Percentiles rank a stretch among this genome's conserved stretches.
Conservation (phyloP, 305 asterid species). For the Ajuga reptans region DNA sequence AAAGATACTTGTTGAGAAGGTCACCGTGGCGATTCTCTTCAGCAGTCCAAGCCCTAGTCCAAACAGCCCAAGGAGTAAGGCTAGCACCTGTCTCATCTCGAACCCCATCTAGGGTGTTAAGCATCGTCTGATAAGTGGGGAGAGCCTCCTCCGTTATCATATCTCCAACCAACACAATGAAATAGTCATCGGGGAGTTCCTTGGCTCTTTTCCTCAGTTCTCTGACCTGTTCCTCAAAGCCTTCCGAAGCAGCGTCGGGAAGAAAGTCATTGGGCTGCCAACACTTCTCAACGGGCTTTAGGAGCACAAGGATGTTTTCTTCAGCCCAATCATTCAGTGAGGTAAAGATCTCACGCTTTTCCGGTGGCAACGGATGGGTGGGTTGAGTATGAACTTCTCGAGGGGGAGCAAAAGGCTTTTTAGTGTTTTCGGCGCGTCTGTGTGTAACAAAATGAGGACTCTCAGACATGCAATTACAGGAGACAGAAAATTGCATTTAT, state of each 20-base stretch:
- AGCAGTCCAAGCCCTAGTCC: conserved; percentile 85
- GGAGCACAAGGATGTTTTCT: conserved; percentile 47
- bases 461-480: conserved; percentile 1
- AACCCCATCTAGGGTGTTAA: conserved; percentile 66
- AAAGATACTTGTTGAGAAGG: conserved; percentile 68
- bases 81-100: conserved; percentile 76
- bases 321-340: conserved; percentile 63
- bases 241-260: conserved; percentile 70
- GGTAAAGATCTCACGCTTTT: conserved; percentile 58
- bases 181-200: conserved; percentile 65
- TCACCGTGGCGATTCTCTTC: conserved; percentile 84
- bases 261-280: conserved; percentile 78
- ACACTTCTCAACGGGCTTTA: conserved; percentile 60
- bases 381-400: conserved; percentile 50
- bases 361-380: conserved; percentile 70
- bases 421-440: conserved; percentile 42
- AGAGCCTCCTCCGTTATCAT: conserved; percentile 83
- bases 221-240: conserved; percentile 62
- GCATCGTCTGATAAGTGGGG: conserved; percentile 78
- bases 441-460: neutral
- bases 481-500: neutral
- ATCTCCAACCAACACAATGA: conserved; percentile 68
- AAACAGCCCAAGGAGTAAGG: conserved; percentile 66
- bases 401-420: conserved; percentile 53
- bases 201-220: conserved; percentile 53